Base-by-base conservation (phyloP, 2,329 filamentous ascomycete species). In the Fusarium sacchari region DNA sequence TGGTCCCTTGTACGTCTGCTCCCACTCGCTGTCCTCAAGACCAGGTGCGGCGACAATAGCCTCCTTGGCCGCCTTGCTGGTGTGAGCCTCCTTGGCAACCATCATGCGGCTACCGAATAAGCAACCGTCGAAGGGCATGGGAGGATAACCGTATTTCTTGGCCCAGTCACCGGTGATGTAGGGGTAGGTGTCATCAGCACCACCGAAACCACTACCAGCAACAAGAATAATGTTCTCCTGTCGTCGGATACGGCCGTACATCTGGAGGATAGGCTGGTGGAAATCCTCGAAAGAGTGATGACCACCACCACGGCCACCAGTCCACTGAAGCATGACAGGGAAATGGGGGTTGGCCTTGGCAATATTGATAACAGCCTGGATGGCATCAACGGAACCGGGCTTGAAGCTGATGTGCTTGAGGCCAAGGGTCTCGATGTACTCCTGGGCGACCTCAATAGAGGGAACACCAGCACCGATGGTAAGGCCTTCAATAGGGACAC, bases 261-360 rank as follows among this genome's bases (percentile, higher is more conserved):
- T 97, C 78, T 94, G 91, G 13, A 98, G 86, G 49, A 98, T 92
- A 10, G 95, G 95, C 79, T 95, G 92, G 82, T 97, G 95, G 88
- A 98, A 97, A 82, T 98, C 95, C 82, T 98, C 95, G 72, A 92
- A 97, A 2, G 95, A 97, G 85, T 98, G 95, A 82, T 97, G 95
- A 64, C 95, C 95, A 85, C 95, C 95, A 75, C 95, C 95, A 83
- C 95, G 93, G 44, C 95, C 95, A 80, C 95, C 95, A 68, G 95
- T 98, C 95, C 95, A 98, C 84, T 98, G 95, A 71, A 97, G 86
- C 60, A 97, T 91, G 59, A 97, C 90, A n/a, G 95, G 95, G 87
- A 98, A 97, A 34, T 90, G 92, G 5, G 95, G 95, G 81, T 97
- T 96, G n/a, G 94, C 94, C 84, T 94, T 96, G 73, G 95, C 95